A percentile compares a stretch with the other conserved stretches of the same genome.
Conservation (phyloP, 495 filamentous ascomycete species). For the Xylaria venustula region DNA sequence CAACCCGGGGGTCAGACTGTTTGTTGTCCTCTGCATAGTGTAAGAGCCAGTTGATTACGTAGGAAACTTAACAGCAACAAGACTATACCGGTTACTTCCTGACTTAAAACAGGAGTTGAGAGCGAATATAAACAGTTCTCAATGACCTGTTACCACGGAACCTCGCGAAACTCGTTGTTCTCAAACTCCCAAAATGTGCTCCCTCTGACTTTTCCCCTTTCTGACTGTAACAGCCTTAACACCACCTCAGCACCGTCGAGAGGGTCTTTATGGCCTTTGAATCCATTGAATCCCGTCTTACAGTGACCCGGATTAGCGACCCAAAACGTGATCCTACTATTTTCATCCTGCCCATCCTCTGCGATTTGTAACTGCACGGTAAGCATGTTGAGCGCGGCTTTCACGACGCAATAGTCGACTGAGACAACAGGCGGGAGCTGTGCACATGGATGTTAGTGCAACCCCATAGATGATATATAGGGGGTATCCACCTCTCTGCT, state of each 20-base stretch:
- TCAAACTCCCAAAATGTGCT: constrained; percentile 40
- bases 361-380: constrained; percentile 34
- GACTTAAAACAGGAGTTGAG: too few species aligned
- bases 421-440: constrained; percentile 17
- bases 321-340: constrained; percentile 30
- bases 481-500: background rate
- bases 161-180: constrained; percentile 31
- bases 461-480: background rate
- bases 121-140: too few species aligned
- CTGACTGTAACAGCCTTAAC: constrained; percentile 29
- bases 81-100: too few species aligned
- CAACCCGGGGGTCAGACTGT: too few species aligned
- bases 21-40: too few species aligned
- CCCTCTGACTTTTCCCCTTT: constrained; percentile 15
- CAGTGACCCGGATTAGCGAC: constrained; percentile 31
- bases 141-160: constrained; percentile 34
- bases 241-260: constrained; percentile 37
- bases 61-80: too few species aligned
- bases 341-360: constrained; percentile 29
- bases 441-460: background rate
- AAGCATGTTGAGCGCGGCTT: constrained; percentile 36
- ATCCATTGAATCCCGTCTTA: constrained; percentile 42
- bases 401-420: constrained; percentile 23
- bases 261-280: constrained; percentile 32
- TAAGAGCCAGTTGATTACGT: too few species aligned